Base-by-base conservation (phyloP, 2,329 filamentous ascomycete genomes). In the Hypoxylon sp. region DNA sequence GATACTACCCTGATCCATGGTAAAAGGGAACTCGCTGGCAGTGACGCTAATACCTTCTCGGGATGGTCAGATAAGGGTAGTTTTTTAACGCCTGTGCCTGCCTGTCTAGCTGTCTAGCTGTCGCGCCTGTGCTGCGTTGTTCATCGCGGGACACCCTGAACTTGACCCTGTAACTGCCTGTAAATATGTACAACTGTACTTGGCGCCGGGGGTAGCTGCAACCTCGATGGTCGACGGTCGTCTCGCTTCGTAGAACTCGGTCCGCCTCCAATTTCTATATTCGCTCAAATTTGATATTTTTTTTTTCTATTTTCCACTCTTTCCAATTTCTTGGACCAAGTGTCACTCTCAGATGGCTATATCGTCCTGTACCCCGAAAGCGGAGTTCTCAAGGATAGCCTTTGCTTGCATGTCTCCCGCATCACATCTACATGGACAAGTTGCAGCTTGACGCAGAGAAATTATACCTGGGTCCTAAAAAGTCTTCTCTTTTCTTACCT, bases 221-320 rank as follows among this genome's bases (percentile, higher is more conserved):
- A 70, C 64, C 52, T 68, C 65, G 51, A 69, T 65, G 50, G 13
- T 31, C 6, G 29, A 69, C 62, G 50, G 13, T 37, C 44, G 33
- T 58, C 29, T 60, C n/a, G 24, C 51, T 58, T 48, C 46, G 62
- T 63, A 64, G 60, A 70, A 68, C 53, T 65, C 59, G 50, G 61
- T 53, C 65, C 65, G 47, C 59, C 68, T 71, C 65, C 68, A 71
- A 68, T 68, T 71, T 66, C 68, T 71, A 71, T 71, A 71, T 75
- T 75, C 75, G 75, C 71, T 67, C 52, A 65, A 44, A 44, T 59
- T 60, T 37, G 5, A 44, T 10, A 42, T 17, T 46, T 70, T 54
- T 42, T 42, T 59, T 24, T 26, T 39, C 46, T 22, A 22, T 22
- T 22, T 48, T 62, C 26, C 11, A 47, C 44, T 55, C 48, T 66